Evolutionary conservation across 805 yeast genomes (phyloP).

Genomic region (Candida pseudoglaebosa): DNA sequence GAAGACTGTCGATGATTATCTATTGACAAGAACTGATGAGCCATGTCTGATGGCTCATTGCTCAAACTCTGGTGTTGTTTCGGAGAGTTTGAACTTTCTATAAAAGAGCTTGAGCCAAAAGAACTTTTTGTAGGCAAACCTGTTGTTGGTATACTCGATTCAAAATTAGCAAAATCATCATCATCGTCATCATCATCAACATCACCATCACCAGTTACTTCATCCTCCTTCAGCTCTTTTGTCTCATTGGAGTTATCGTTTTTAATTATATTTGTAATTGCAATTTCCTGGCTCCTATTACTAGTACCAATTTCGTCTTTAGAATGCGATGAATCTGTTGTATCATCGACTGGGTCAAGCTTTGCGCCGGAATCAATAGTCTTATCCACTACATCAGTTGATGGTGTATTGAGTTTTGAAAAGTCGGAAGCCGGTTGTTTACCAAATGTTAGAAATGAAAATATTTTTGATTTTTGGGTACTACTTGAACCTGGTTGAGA

Average conservation of each 20-base stretch:
- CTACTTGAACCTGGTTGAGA: conserved; percentile 1
- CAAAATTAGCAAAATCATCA: conserved; percentile 22
- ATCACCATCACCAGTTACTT: too few species aligned
- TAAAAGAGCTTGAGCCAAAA: too few species aligned
- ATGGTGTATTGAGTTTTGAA: not conserved
- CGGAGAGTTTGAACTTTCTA: too few species aligned
- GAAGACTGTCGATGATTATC: conserved; percentile 1
- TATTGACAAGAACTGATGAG: conserved; percentile 7
- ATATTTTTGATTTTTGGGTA: conserved; percentile 11
- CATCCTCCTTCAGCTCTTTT: too few species aligned
- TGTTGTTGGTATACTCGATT: conserved; percentile 12
- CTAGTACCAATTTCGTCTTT: not conserved
- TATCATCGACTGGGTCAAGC: not conserved
- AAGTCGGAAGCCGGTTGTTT: not conserved
- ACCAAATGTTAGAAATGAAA: conserved; percentile 18
- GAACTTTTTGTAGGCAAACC: not conserved
- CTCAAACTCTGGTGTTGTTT: too few species aligned
- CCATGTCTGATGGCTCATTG: too few species aligned
- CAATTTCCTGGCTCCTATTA: too few species aligned
- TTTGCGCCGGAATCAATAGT: conserved; percentile 4
- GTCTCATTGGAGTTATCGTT: too few species aligned
- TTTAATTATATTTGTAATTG: too few species aligned
- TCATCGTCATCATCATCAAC: too few species aligned
- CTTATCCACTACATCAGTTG: not conserved
- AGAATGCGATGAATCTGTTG: not conserved